Evolutionary conservation across 2,329 filamentous ascomycete species (phyloP).

Genomic region (Dactylonectria estremocensis): DNA sequence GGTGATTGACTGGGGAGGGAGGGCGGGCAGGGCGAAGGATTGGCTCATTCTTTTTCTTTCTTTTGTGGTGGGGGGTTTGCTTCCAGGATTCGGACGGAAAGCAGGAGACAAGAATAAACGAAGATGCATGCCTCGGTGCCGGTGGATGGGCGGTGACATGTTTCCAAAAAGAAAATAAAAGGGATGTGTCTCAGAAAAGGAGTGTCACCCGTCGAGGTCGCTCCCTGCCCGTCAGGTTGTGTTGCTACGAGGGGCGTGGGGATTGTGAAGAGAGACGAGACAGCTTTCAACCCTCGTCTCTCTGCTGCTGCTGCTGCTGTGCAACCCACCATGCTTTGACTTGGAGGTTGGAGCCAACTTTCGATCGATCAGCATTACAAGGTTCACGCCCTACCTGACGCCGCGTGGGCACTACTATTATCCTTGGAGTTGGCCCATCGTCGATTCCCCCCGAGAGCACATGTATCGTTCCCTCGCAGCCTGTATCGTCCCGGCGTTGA

Average conservation of each 20-base stretch:
- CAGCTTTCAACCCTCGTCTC: not conserved
- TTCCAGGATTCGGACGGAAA: not conserved
- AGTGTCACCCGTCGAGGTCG: not conserved
- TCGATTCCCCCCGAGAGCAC: not conserved
- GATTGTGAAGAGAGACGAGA: not conserved
- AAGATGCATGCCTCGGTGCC: too few relatives aligned
- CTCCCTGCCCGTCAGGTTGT: not conserved
- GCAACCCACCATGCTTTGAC: conserved; percentile 2
- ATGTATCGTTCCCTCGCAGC: not conserved
- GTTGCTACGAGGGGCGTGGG: not conserved
- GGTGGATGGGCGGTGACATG: not conserved
- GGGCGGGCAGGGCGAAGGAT: not conserved
- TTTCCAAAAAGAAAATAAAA: too few relatives aligned
- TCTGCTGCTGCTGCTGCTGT: not conserved
- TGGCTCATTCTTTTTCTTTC: not conserved
- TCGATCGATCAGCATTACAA: not conserved
- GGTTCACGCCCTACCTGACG: not conserved
- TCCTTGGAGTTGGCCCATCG: not conserved
- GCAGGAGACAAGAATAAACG: not conserved
- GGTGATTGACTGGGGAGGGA: not conserved
- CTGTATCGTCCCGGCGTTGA: too few relatives aligned
- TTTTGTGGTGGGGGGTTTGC: not conserved
- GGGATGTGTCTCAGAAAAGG: not conserved
- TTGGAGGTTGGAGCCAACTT: not conserved
- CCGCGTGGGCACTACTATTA: not conserved